Evolutionary conservation across 495 filamentous ascomycete genomes (phyloP).

Genomic region (Neohortaea acidophila): DNA sequence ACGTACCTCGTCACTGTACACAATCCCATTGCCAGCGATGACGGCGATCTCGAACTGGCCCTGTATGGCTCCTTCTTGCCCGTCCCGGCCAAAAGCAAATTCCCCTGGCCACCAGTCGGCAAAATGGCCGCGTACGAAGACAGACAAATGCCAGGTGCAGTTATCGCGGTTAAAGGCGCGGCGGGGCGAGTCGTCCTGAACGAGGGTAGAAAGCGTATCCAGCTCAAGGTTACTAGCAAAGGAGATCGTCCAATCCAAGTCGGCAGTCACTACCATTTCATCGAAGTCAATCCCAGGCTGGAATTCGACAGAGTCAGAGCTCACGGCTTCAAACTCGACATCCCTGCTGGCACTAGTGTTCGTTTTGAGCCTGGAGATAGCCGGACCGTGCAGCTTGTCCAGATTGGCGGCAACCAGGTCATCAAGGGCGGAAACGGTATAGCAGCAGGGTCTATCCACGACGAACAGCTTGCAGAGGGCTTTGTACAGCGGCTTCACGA

Average conservation of each 20-base stretch:
- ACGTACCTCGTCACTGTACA: slow-evolving; percentile 95
- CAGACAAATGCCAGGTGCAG: slow-evolving; percentile 60
- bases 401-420: slow-evolving; percentile 71
- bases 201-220: slow-evolving; percentile 56
- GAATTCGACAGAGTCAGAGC: slow-evolving; percentile 78
- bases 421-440: slow-evolving; percentile 75
- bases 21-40: slow-evolving; percentile 71
- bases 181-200: slow-evolving; percentile 50
- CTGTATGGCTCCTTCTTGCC: slow-evolving; percentile 90
- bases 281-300: slow-evolving; percentile 82
- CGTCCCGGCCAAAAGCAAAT: slow-evolving; percentile 45
- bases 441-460: slow-evolving; percentile 57
- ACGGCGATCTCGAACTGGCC: slow-evolving; percentile 60
- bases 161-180: slow-evolving; percentile 49
- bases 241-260: slow-evolving; percentile 88
- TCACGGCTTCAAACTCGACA: slow-evolving; percentile 79
- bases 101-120: slow-evolving; percentile 45
- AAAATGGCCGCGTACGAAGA: slow-evolving; percentile 39
- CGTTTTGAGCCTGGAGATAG: slow-evolving; percentile 90
- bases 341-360: slow-evolving; percentile 80
- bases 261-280: slow-evolving; percentile 92
- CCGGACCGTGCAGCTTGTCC: slow-evolving; percentile 82
- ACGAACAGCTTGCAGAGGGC: slow-evolving; percentile 38
- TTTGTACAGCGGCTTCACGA: slow-evolving; percentile 50
- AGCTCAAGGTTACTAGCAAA: slow-evolving; percentile 62